A percentile compares a stretch with the other conserved stretches of the same genome.
phyloP scores from a whole-genome alignment of 2,329 filamentous ascomycete species.

The Xylogone sp. region DNA sequence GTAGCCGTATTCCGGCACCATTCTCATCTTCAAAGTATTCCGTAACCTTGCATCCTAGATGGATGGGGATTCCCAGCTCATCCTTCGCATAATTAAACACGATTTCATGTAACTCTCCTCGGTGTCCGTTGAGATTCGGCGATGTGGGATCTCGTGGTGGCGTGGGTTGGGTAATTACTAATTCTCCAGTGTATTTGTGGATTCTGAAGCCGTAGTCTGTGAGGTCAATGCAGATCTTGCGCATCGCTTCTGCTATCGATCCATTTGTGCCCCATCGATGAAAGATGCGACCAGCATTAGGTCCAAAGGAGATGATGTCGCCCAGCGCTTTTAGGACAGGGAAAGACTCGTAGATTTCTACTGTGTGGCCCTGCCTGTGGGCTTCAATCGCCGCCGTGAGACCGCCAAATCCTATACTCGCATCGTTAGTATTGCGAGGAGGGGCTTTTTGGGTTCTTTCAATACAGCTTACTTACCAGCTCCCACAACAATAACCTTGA shows the following conservation, averaged over 20 bases:
- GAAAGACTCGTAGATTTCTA: constrained; percentile 43
- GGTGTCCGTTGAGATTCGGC: constrained; percentile 40
- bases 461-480: constrained; percentile 11
- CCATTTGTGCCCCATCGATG: constrained; percentile 44
- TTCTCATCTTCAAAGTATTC: constrained; percentile 45
- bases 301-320: constrained; percentile 50
- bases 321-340: constrained; percentile 39
- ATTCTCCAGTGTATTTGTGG: constrained; percentile 33
- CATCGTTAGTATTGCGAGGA: too few relatives aligned
- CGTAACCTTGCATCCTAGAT: constrained; percentile 44
- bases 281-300: constrained; percentile 55
- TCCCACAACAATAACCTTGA: constrained; percentile 17
- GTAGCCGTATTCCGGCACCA: constrained; percentile 44
- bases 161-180: constrained; percentile 38
- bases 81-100: constrained; percentile 47
- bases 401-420: constrained; percentile 54
- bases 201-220: constrained; percentile 43
- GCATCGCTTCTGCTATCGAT: constrained; percentile 32
- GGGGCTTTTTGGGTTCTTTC: not conserved
- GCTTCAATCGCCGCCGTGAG: constrained; percentile 59
- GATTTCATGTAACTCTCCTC: constrained; percentile 51
- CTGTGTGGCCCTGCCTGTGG: constrained; percentile 52
- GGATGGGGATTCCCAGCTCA: constrained; percentile 45
- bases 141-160: constrained; percentile 23
- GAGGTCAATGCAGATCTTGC: constrained; percentile 13